Evolutionary conservation across 2,329 filamentous ascomycete genomes (phyloP).

Genomic region (Fusarium sp.): DNA sequence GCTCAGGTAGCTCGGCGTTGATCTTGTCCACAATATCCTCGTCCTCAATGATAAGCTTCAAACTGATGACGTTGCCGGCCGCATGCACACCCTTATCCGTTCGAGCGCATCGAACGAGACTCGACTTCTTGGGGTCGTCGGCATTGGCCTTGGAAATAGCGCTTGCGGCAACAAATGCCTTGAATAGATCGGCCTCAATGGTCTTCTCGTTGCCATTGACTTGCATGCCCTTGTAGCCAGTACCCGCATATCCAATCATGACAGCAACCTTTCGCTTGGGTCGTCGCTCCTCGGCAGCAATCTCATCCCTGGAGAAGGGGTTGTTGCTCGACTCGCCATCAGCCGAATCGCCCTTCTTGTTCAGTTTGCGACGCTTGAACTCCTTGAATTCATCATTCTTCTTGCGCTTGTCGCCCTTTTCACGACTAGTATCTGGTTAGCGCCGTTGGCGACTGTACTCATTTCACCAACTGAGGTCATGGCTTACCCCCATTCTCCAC

Average conservation of each 20-base stretch:
- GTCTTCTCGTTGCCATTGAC: slow-evolving; percentile 85
- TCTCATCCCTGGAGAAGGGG: slow-evolving; percentile 76
- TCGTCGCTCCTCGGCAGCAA: slow-evolving; percentile 82
- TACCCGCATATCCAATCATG: slow-evolving; percentile 93
- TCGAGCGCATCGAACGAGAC: slow-evolving; percentile 89
- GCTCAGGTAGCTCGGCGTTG: slow-evolving; percentile 82
- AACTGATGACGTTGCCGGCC: slow-evolving; percentile 90
- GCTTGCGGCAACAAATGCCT: slow-evolving; percentile 87
- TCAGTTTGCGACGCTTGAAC: slow-evolving; percentile 53
- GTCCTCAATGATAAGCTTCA: slow-evolving; percentile 96
- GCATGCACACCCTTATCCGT: slow-evolving; percentile 98
- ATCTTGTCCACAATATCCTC: slow-evolving; percentile 87
- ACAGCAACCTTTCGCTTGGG: slow-evolving; percentile 98
- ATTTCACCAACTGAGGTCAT: not conserved
- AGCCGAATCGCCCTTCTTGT: slow-evolving; percentile 46
- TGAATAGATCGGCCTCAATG: slow-evolving; percentile 94
- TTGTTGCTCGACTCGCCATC: slow-evolving; percentile 49
- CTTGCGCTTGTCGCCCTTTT: slow-evolving; percentile 50
- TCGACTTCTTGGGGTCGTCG: slow-evolving; percentile 95
- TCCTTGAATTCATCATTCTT: slow-evolving; percentile 51
- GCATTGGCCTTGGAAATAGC: slow-evolving; percentile 98
- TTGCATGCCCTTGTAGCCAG: slow-evolving; percentile 97
- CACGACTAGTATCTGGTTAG: slow-evolving; percentile 49
- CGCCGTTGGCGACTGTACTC: slow-evolving; percentile 40
- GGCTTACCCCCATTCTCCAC: slow-evolving; percentile 44